Conservation (phyloP, 345 rosid species). For the Pistacia vera region DNA sequence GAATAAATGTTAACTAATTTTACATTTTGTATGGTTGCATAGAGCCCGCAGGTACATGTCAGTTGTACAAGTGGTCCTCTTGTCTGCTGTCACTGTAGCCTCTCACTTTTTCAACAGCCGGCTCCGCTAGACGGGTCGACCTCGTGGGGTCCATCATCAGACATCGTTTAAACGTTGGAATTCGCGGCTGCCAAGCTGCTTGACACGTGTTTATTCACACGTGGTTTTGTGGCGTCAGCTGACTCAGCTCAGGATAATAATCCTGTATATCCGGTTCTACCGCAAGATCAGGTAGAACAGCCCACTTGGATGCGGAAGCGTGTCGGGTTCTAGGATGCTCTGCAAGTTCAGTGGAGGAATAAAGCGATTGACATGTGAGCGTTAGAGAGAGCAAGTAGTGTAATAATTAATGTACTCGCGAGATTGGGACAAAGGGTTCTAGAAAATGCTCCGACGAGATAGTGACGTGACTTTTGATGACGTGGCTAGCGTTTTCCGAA, state of each 20-base stretch:
- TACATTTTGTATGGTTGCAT: not conserved
- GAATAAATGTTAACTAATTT: no score
- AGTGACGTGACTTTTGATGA: not conserved
- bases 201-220: not conserved
- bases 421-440: not conserved
- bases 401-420: not conserved
- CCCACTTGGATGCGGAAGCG: not conserved
- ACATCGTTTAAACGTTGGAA: not conserved
- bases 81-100: not conserved
- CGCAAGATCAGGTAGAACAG: no score
- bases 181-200: not conserved
- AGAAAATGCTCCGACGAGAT: not conserved
- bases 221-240: not conserved
- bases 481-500: slow-evolving; percentile 6
- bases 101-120: not conserved
- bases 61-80: not conserved
- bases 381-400: not conserved
- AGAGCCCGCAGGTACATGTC: not conserved
- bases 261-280: not conserved
- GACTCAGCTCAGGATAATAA: no score
- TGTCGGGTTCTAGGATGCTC: not conserved
- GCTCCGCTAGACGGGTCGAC: not conserved
- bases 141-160: not conserved
- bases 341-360: not conserved
- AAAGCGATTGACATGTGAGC: not conserved